Percentiles rank a stretch among this genome's conserved stretches.
Conservation (phyloP, 1,139 yeast genomes). For the Taiozyma sp. region DNA sequence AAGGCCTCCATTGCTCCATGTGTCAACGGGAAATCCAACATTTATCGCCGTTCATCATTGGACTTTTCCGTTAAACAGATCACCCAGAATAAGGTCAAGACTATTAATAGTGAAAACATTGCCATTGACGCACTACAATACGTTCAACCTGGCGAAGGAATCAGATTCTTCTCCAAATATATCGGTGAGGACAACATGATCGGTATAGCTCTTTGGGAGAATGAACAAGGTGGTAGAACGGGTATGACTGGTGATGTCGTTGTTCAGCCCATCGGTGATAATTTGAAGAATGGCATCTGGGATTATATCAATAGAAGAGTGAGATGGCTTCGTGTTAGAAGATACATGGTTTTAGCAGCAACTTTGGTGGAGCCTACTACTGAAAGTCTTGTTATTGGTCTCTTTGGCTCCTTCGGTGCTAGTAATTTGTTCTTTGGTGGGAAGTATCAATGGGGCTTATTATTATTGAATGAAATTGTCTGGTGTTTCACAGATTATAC, state of each 20-base stretch:
- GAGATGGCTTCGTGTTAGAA: conserved; percentile 86
- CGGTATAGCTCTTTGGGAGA: conserved; percentile 78
- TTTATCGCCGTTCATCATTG: conserved; percentile 65
- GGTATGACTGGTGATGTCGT: conserved; percentile 77
- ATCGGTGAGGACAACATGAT: conserved; percentile 95
- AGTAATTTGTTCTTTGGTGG: conserved; percentile 39
- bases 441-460: conserved; percentile 28
- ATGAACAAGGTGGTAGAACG: conserved; percentile 60
- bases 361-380: conserved; percentile 86
- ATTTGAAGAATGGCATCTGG: conserved; percentile 30
- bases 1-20: conserved; percentile 80
- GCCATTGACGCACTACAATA: conserved; percentile 20
- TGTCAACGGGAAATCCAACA: conserved; percentile 87
- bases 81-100: conserved; percentile 24
- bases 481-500: conserved; percentile 65
- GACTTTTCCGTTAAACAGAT: conserved; percentile 51
- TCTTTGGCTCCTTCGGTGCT: conserved; percentile 59
- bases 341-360: conserved; percentile 83
- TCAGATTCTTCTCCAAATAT: conserved; percentile 68
- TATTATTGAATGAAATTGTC: conserved; percentile 45
- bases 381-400: conserved; percentile 64
- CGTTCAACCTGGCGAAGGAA: conserved; percentile 28
- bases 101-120: conserved; percentile 25
- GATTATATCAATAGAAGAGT: conserved; percentile 67
- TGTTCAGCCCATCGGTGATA: conserved; percentile 65